Percentiles rank a stretch among this genome's conserved stretches.
Evolutionary conservation across 2,329 filamentous ascomycete species (phyloP).

Genomic region (Cladosporium velox): DNA sequence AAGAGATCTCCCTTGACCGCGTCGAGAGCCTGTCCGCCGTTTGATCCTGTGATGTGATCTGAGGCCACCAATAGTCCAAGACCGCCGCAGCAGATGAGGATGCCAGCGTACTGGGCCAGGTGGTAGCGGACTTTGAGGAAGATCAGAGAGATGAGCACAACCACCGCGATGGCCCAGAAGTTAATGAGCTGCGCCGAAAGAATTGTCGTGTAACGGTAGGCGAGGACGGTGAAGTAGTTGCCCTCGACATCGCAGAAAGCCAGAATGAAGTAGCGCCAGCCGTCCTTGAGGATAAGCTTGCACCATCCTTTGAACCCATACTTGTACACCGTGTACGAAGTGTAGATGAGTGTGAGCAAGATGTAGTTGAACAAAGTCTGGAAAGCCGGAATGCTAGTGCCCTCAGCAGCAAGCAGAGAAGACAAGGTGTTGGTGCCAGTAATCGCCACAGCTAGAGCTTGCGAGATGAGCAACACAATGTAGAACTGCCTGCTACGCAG

Average conservation of each 20-base stretch:
- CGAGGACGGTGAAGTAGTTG: slow-evolving; percentile 96
- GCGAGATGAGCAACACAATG: slow-evolving; percentile 71
- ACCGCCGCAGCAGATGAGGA: slow-evolving; percentile 86
- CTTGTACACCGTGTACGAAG: slow-evolving; percentile 73
- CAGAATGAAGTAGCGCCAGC: slow-evolving; percentile 93
- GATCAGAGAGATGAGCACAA: slow-evolving; percentile 80
- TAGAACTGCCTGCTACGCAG: slow-evolving; percentile 85
- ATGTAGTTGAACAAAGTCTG: slow-evolving; percentile 96
- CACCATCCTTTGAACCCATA: slow-evolving; percentile 75
- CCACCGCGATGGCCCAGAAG: slow-evolving; percentile 96
- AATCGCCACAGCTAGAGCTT: slow-evolving; percentile 84
- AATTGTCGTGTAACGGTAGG: slow-evolving; percentile 90
- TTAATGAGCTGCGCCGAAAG: slow-evolving; percentile 93
- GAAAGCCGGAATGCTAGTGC: slow-evolving; percentile 87
- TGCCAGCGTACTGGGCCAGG: slow-evolving; percentile 79
- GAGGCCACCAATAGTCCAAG: slow-evolving; percentile 84
- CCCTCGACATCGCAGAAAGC: slow-evolving; percentile 93
- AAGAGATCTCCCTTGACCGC: slow-evolving; percentile 91
- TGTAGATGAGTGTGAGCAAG: slow-evolving; percentile 79
- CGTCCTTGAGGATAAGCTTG: slow-evolving; percentile 65
- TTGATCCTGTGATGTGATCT: slow-evolving; percentile 78
- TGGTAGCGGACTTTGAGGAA: slow-evolving; percentile 89
- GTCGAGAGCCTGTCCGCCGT: slow-evolving; percentile 64
- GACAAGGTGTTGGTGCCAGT: slow-evolving; percentile 92
- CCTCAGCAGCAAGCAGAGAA: slow-evolving; percentile 65